phyloP scores from a whole-genome alignment of 352 stramenopile genomes.

The Hyaloperonospora brassicae region DNA sequence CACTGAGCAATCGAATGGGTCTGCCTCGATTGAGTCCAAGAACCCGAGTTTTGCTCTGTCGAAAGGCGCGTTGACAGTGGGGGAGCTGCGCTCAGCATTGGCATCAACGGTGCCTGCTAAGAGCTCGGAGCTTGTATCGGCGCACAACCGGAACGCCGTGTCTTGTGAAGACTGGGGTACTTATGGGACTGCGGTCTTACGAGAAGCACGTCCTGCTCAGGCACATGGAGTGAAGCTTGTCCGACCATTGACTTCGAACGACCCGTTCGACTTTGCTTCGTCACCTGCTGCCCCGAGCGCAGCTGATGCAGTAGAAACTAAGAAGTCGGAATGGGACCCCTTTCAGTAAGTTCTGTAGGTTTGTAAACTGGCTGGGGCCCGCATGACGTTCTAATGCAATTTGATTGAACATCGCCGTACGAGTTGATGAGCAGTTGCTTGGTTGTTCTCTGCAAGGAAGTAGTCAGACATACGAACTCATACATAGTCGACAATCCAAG shows the following conservation, averaged over 20 bases:
- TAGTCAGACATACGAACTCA: no score
- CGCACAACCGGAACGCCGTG: constrained; percentile 16
- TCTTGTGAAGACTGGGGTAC: constrained; percentile 18
- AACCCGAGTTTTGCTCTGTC: constrained; percentile 25
- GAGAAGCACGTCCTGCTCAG: constrained; percentile 14
- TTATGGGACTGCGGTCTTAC: constrained; percentile 10
- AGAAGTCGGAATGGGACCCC: constrained; percentile 5
- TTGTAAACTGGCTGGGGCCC: no score
- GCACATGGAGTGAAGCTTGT: constrained; percentile 10
- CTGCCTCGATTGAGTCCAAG: constrained; percentile 12
- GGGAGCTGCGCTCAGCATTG: constrained; percentile 18
- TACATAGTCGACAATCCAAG: no score
- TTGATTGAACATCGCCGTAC: no score
- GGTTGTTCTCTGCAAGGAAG: no score
- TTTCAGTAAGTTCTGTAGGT: no score
- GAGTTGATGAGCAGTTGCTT: no score
- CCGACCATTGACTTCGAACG: constrained; percentile 3
- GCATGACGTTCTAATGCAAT: no score
- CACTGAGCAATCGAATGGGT: constrained; percentile 9
- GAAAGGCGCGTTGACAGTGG: constrained; percentile 28
- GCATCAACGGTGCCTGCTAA: constrained; percentile 19
- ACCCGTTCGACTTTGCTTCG: constrained; percentile 16
- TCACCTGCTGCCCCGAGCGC: constrained; percentile 2
- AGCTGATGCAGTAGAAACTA: neutral
- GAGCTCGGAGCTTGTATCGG: constrained; percentile 8